Conservation (phyloP, 1,284 basidiomycete genomes). For the Meripilus lineatus region DNA sequence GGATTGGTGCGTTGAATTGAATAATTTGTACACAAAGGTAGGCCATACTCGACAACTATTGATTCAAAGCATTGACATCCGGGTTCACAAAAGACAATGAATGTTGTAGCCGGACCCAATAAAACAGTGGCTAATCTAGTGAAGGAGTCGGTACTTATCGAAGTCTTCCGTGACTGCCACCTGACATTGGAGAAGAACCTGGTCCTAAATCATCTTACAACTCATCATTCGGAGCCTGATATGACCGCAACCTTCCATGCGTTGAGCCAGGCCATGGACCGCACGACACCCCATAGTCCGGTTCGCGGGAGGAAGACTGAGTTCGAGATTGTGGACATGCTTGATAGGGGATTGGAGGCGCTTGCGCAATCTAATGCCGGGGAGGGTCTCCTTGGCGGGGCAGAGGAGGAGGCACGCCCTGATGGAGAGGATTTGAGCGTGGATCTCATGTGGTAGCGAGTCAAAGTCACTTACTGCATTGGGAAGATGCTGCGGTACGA, state of each 20-base stretch:
- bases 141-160: conserved; percentile 12
- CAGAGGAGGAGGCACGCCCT: too few species aligned
- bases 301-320: conserved; percentile 15
- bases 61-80: neutral
- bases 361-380: too few species aligned
- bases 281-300: conserved; percentile 16
- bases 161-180: conserved; percentile 8
- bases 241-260: conserved; percentile 24
- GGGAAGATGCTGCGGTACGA: too few species aligned
- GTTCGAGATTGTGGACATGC: conserved; percentile 16
- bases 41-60: neutral
- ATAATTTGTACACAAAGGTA: conserved; percentile 23
- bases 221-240: conserved; percentile 21
- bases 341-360: conserved; percentile 17
- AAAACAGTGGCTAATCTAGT: conserved; percentile 11
- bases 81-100: too few species aligned
- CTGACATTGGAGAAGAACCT: conserved; percentile 25
- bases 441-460: too few species aligned
- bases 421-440: too few species aligned
- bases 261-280: conserved; percentile 18
- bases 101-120: conserved; percentile 12
- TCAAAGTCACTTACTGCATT: too few species aligned
- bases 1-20: conserved; percentile 22
- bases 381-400: too few species aligned
- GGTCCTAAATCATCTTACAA: conserved; percentile 20